Evolutionary conservation across 2,329 filamentous ascomycete genomes (phyloP).

Genomic region (Paraconiothyrium sp.): DNA sequence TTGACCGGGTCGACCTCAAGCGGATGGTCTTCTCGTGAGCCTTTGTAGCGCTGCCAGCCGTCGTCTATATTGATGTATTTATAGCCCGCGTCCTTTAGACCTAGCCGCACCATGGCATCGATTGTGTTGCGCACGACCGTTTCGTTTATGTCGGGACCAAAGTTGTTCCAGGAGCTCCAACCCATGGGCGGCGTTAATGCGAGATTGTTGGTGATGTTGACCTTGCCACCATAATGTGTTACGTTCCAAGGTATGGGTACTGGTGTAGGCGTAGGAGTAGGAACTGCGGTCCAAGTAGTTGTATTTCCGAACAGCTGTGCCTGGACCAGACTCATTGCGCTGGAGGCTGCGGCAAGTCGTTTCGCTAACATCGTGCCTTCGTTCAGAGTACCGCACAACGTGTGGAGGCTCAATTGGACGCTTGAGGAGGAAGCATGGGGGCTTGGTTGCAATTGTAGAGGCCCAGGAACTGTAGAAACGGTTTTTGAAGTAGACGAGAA

Average conservation of each 20-base stretch:
- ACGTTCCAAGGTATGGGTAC: slow-evolving; percentile 28
- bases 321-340: slow-evolving; percentile 12
- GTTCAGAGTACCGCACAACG: not conserved
- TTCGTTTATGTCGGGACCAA: slow-evolving; percentile 33
- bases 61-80: slow-evolving; percentile 45
- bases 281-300: slow-evolving; percentile 15
- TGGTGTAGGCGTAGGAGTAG: slow-evolving; percentile 20
- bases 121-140: slow-evolving; percentile 30
- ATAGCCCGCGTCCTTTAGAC: slow-evolving; percentile 35
- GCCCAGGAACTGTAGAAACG: not conserved
- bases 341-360: slow-evolving; percentile 9
- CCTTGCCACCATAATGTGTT: slow-evolving; percentile 26
- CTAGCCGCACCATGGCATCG: slow-evolving; percentile 25
- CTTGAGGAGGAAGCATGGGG: not conserved
- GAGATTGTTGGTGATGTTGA: slow-evolving; percentile 33
- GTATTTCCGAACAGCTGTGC: slow-evolving; percentile 26
- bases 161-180: slow-evolving; percentile 35
- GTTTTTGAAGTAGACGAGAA: slow-evolving; percentile 2
- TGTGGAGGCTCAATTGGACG: not conserved
- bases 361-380: slow-evolving; percentile 14
- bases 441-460: not conserved
- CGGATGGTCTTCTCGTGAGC: slow-evolving; percentile 30
- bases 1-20: slow-evolving; percentile 46
- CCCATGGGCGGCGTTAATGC: slow-evolving; percentile 34
- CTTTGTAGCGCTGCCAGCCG: slow-evolving; percentile 47